A percentile compares a stretch with the other conserved stretches of the same genome.
phyloP scores from a whole-genome alignment of 768 basidiomycete species.

The Mycena vitilis region DNA sequence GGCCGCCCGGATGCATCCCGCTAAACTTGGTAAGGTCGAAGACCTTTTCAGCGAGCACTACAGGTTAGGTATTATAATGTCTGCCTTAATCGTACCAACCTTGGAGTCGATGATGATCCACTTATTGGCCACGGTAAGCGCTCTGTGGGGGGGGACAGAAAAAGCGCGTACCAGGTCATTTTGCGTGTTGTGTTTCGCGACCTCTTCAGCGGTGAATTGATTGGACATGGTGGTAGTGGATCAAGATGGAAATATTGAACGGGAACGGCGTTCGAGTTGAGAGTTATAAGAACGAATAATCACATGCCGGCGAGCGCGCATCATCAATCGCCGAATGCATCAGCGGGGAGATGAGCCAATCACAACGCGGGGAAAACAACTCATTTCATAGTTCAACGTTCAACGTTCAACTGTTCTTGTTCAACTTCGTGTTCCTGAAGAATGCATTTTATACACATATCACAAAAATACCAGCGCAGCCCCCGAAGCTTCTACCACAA shows the following conservation, averaged over 20 bases:
- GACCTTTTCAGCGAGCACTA: slow-evolving; percentile 50
- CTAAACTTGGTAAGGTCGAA: slow-evolving; percentile 80
- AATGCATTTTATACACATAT: background rate
- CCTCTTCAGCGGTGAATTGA: slow-evolving; percentile 51
- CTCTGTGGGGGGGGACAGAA: no score
- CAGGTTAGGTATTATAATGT: no score
- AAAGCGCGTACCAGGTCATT: slow-evolving; percentile 74
- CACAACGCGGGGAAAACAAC: background rate
- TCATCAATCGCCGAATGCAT: background rate
- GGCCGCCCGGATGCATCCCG: slow-evolving; percentile 80
- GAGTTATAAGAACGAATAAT: background rate
- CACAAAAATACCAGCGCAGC: slow-evolving; percentile 50
- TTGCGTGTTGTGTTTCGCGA: slow-evolving; percentile 75
- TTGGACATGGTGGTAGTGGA: slow-evolving; percentile 44
- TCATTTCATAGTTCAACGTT: no score
- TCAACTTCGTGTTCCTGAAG: no score
- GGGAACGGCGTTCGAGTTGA: no score
- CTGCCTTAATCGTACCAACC: no score
- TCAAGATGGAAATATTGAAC: background rate
- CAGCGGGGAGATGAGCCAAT: background rate
- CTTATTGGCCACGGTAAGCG: no score
- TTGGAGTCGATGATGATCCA: slow-evolving; percentile 83
- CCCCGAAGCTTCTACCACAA: slow-evolving; percentile 52
- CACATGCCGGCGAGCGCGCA: slow-evolving; percentile 5
- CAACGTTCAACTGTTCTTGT: no score